Evolutionary conservation across 2,329 filamentous ascomycete genomes (phyloP).

Genomic region (Xylariaceae sp.): DNA sequence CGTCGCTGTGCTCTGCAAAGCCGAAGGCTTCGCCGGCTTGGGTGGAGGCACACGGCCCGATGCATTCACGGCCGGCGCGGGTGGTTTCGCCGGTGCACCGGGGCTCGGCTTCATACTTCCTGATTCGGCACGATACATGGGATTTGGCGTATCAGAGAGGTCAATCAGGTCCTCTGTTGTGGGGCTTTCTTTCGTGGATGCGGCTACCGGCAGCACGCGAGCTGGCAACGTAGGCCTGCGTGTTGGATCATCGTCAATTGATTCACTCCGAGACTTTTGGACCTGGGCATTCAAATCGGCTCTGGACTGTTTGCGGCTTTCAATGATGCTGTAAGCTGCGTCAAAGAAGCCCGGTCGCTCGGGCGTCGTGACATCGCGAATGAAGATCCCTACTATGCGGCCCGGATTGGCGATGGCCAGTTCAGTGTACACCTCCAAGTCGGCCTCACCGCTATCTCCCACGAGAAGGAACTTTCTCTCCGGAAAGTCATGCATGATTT

Average conservation of each 20-base stretch:
- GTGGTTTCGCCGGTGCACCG: constrained; percentile 6
- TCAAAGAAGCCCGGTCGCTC: constrained; percentile 74
- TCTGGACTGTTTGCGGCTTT: constrained; percentile 18
- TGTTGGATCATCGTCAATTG: constrained; percentile 17
- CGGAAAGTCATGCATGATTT: constrained; percentile 84
- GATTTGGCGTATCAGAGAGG: constrained; percentile 49
- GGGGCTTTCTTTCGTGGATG: constrained; percentile 32
- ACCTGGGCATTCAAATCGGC: constrained; percentile 4
- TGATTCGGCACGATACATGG: constrained; percentile 34
- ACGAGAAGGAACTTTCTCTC: constrained; percentile 84
- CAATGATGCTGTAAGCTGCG: constrained; percentile 38
- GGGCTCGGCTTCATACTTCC: constrained; percentile 23
- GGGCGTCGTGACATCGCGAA: constrained; percentile 87
- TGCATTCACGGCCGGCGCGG: constrained; percentile 30
- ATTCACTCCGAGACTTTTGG: constrained; percentile 16
- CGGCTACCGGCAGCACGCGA: constrained; percentile 21
- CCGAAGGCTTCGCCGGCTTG: constrained; percentile 52
- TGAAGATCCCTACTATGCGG: constrained; percentile 81
- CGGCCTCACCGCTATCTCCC: constrained; percentile 93
- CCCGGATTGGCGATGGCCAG: constrained; percentile 80
- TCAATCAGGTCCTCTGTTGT: constrained; percentile 58
- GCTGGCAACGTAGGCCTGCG: constrained; percentile 34
- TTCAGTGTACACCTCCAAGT: constrained; percentile 95
- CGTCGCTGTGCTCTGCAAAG: constrained; percentile 43
- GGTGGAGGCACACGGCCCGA: constrained; percentile 37